Evolutionary conservation across 2,329 filamentous ascomycete genomes (phyloP), one percentile per base, ranked within the genome.

Genomic region (Colletotrichum simmondsii): DNA sequence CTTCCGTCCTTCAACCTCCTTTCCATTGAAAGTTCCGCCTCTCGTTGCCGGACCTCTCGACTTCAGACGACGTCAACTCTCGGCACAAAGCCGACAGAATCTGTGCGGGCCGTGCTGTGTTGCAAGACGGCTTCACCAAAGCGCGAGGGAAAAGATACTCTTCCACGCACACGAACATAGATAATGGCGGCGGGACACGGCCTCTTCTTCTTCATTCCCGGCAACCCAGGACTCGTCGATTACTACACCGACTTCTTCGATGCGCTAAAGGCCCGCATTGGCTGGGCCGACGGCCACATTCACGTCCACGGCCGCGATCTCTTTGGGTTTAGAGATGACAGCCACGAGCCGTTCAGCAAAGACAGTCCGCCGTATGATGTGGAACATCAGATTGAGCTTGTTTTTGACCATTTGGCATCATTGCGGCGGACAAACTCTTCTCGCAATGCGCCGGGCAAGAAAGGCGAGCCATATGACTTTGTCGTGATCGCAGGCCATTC

Each of bases 401-500:
- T 85, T 6, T 85, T 86, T 61, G 75, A 79, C 1, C 80, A 84
- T 12, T 76, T 88, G 5, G 79, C 81, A 1, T 60, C 77, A 5
- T 63, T 75, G 3, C 78, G 79, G 56, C 77, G 78, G 49, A 77
- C 81, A 37, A 77, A 73, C 68, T 80, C 76, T 70, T 75, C 71
- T 19, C 75, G 78, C 3, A 73, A 69, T 35, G 74, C 73, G 2
- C 78, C 77, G 4, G 66, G 79, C 6, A 76, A 77, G 1, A 75
- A 80, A 52, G 83, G 81, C 46, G 77, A 80, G 59, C 79, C 82
- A 0, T 91, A 89, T 75, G 86, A 91, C 77, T 85, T 85, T 62
- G 88, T 95, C 22, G 85, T 94, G 8, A 82, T 95, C 19, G 88
- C 93, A 62, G 93, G 93, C 4, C 93, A 95, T 81, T 94, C 92